Conservation (phyloP, 805 yeast species). For the Myxozyma nipponensis region DNA sequence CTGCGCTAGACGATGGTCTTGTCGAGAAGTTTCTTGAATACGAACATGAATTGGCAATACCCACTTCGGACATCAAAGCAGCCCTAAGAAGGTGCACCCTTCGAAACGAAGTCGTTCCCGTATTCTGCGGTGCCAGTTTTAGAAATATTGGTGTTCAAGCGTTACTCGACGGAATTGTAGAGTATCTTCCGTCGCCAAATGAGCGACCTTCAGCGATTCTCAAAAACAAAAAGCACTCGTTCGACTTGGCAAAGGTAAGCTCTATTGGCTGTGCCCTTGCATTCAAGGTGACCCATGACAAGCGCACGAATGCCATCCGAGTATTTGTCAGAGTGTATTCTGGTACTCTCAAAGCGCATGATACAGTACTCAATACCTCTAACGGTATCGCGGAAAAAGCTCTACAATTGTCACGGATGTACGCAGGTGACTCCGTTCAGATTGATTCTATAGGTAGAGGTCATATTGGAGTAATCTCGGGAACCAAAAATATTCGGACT, state of each 20-base stretch:
- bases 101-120: slow-evolving; percentile 59
- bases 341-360: slow-evolving; percentile 64
- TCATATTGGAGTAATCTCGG: slow-evolving; percentile 86
- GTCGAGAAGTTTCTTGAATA: slow-evolving; percentile 72
- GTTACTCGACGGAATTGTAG: slow-evolving; percentile 72
- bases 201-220: slow-evolving; percentile 46
- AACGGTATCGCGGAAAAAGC: slow-evolving; percentile 64
- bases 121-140: slow-evolving; percentile 90
- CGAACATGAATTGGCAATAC: slow-evolving; percentile 55
- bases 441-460: slow-evolving; percentile 65
- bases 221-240: slow-evolving; percentile 1
- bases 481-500: slow-evolving; percentile 67
- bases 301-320: slow-evolving; percentile 68
- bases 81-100: slow-evolving; percentile 67
- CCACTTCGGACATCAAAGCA: slow-evolving; percentile 48
- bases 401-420: slow-evolving; percentile 72
- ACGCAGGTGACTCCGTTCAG: slow-evolving; percentile 80
- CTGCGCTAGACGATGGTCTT: slow-evolving; percentile 75
- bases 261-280: slow-evolving; percentile 61
- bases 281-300: slow-evolving; percentile 86
- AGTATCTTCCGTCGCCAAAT: slow-evolving; percentile 77
- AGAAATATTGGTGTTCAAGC: slow-evolving; percentile 94
- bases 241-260: slow-evolving; percentile 5
- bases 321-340: slow-evolving; percentile 84
- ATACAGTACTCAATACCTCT: slow-evolving; percentile 62